phyloP scores from a whole-genome alignment of 73 alveolate genomes.

The Tetrahymena elliotti region DNA sequence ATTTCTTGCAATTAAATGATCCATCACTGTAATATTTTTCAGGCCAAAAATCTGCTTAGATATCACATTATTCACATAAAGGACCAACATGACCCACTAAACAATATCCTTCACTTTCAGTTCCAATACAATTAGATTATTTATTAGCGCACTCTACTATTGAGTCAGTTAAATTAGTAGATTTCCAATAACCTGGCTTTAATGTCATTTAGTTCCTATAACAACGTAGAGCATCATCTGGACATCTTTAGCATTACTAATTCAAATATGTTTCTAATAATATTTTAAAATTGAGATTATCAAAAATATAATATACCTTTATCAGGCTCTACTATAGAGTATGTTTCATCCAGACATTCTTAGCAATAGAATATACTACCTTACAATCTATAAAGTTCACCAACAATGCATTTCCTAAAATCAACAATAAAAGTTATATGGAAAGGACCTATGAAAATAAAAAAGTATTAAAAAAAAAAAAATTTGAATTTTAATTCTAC shows the following conservation, averaged over 20 bases:
- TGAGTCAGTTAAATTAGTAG: neutral
- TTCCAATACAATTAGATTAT: constrained; percentile 5
- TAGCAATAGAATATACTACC: neutral
- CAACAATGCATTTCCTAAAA: neutral
- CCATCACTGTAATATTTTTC: constrained; percentile 5
- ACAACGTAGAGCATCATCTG: neutral
- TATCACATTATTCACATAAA: constrained; percentile 27
- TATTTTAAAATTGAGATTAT: neutral
- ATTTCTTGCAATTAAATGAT: constrained; percentile 6
- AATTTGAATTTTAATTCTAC: neutral
- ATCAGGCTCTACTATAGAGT: neutral
- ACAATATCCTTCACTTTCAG: constrained; percentile 1
- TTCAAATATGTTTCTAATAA: neutral
- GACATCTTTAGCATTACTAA: neutral
- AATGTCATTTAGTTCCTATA: neutral
- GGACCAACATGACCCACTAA: constrained; percentile 21
- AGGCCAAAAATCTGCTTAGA: neutral
- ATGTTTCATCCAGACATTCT: neutral
- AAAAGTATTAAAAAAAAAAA: neutral
- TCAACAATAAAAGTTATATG: neutral
- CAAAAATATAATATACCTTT: neutral
- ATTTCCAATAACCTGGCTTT: constrained; percentile 20
- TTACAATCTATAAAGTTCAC: neutral
- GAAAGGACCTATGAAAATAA: neutral
- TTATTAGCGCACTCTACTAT: constrained; percentile 5